phyloP scores from a whole-genome alignment of 1,284 basidiomycete species.

The Ganoderma leucocontextum region DNA sequence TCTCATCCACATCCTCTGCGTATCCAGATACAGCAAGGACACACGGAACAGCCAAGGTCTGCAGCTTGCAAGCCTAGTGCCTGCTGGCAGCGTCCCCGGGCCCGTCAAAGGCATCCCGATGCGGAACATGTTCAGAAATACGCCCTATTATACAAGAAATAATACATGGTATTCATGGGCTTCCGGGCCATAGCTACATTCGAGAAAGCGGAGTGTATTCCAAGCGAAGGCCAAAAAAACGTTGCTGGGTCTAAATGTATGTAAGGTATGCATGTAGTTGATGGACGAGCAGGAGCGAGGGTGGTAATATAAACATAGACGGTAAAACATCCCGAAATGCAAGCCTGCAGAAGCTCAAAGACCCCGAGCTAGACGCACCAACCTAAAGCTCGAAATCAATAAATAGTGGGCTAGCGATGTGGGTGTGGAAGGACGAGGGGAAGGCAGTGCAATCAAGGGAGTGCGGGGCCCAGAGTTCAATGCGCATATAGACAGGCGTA shows the following conservation, averaged over 20 bases:
- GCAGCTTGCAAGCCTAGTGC: too few relatives aligned
- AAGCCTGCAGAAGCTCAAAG: not conserved
- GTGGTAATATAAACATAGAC: not conserved
- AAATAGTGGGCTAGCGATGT: conserved; percentile 9
- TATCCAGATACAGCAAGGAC: too few relatives aligned
- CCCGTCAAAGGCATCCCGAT: too few relatives aligned
- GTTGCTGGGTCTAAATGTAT: not conserved
- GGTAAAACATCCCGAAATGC: not conserved
- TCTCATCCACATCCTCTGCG: too few relatives aligned
- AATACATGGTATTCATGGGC: not conserved
- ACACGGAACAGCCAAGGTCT: too few relatives aligned
- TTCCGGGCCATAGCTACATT: conserved; percentile 3
- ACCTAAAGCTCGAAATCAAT: not conserved
- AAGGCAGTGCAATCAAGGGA: not conserved
- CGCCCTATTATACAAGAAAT: not conserved
- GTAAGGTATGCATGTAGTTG: not conserved
- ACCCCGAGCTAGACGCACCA: not conserved
- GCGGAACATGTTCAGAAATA: not conserved
- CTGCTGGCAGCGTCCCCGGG: too few relatives aligned
- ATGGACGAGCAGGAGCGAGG: not conserved
- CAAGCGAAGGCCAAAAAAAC: not conserved
- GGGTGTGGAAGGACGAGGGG: not conserved
- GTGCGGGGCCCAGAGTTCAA: not conserved
- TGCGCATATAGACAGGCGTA: not conserved
- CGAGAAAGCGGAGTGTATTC: conserved; percentile 3